Evolutionary conservation across 108 stramenopile species (phyloP), one percentile per base, ranked within the genome.

Genomic region (Schizochytrium sp.): DNA sequence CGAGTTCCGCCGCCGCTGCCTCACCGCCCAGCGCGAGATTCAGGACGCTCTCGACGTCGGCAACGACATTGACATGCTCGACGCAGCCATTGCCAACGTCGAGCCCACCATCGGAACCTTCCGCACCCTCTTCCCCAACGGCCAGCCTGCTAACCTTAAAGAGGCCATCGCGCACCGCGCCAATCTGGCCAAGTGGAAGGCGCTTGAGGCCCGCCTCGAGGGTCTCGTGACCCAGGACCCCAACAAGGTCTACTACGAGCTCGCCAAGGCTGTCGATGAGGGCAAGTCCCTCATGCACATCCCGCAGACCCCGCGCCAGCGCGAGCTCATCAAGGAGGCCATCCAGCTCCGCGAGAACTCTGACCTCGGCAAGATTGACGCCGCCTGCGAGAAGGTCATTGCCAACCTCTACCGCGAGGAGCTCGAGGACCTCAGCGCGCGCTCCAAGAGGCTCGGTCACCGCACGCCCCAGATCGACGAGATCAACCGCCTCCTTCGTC

Each of bases 401-500:
- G 76, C 19, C n/a, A 53, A 53, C 48, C 6, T 83, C 18, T 47
- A 83, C 76, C 76, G 76, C 51, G 76, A 83, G 6, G 76, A 47
- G 48, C 45, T 83, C 25, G 76, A 83, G 76, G 76, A 83, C 76
- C 48, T 83, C 23, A 6, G 18, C 51, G 48, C n/a, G 43, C 76
- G 76, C 51, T 21, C 76, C 48, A 83, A 83, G 25, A 23, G 10
- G 48, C 28, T 53, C 76, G 51, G 51, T 23, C 76, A 83, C 51
- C 51, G 48, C 76, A 83, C 76, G 44, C 48, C 45, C 6, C 48
- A 53, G 76, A n/a, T 83, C 12, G 51, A 83, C 25, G 76, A 83
- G 76, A 83, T 83, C 51, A 83, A 83, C 48, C 76, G 76, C n/a
- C 88, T 91, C 88, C 89, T 93, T 55, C 57, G 57, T 21, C 91